phyloP scores from a whole-genome alignment of 1,284 basidiomycete species.

The Singerocomus inundabilis region DNA sequence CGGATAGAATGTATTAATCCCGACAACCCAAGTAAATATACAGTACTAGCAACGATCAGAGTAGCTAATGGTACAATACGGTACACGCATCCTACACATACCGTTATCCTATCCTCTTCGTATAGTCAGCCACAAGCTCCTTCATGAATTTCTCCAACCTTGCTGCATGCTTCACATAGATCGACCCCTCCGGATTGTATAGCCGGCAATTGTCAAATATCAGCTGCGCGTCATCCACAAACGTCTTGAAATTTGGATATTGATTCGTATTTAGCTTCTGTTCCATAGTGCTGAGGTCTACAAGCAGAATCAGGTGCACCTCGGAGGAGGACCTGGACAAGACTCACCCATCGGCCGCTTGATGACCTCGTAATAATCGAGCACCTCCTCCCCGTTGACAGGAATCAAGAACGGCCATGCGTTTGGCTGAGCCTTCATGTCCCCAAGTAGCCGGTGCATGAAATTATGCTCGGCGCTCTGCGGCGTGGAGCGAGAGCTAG shows the following conservation, averaged over 20 bases:
- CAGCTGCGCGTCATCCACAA: slow-evolving; percentile 79
- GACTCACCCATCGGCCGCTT: slow-evolving; percentile 89
- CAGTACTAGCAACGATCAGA: not conserved
- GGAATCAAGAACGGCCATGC: slow-evolving; percentile 89
- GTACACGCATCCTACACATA: not conserved
- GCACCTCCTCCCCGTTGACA: slow-evolving; percentile 81
- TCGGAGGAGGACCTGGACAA: not conserved
- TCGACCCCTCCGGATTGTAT: slow-evolving; percentile 86
- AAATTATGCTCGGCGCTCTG: slow-evolving; percentile 58
- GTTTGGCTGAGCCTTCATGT: slow-evolving; percentile 77
- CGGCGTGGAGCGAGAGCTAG: slow-evolving; percentile 42
- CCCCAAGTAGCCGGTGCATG: slow-evolving; percentile 85
- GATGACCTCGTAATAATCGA: slow-evolving; percentile 91
- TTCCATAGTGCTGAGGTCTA: slow-evolving; percentile 89
- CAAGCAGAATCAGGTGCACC: slow-evolving; percentile 1
- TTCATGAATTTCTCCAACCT: slow-evolving; percentile 75
- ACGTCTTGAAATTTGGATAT: slow-evolving; percentile 77
- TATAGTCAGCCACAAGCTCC: slow-evolving; percentile 44
- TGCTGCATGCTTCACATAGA: slow-evolving; percentile 86
- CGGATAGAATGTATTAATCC: too few species aligned
- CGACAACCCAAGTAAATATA: not conserved
- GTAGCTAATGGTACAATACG: not conserved
- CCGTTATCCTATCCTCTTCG: slow-evolving; percentile 21
- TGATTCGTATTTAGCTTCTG: slow-evolving; percentile 83
- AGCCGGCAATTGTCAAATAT: slow-evolving; percentile 90